These are phyloP conservation scores for Arabidopsis arenosa DNA, from an alignment of 345 rosid species.

Conservation along the genomic window DNA sequence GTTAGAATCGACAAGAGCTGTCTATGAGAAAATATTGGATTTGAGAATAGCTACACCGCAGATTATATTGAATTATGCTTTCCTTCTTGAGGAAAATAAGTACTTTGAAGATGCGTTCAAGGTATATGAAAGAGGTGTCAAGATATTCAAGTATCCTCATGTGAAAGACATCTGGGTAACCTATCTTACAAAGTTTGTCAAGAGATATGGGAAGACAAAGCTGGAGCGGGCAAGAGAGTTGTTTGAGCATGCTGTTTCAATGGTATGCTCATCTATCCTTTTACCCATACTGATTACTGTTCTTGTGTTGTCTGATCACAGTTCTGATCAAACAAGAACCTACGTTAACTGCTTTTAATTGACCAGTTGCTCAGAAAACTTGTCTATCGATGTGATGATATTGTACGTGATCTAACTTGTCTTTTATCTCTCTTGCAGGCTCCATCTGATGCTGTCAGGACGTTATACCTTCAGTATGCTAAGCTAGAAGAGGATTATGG, in stretches of 20 bases:
- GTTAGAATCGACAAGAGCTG: slow-evolving; percentile 87
- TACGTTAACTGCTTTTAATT: not conserved
- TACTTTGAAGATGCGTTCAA: slow-evolving; percentile 99
- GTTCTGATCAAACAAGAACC: slow-evolving; percentile 1
- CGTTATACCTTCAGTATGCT: slow-evolving; percentile 91
- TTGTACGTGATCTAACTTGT: slow-evolving; percentile 1
- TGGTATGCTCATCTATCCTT: slow-evolving; percentile 52
- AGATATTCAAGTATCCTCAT: slow-evolving; percentile 96
- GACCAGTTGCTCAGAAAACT: not conserved
- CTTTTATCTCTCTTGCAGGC: slow-evolving; percentile 55
- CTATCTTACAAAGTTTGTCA: slow-evolving; percentile 86
- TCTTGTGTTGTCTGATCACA: not conserved
- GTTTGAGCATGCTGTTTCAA: slow-evolving; percentile 91
- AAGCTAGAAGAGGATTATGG: slow-evolving; percentile 97
- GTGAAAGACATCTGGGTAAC: slow-evolving; percentile 97
- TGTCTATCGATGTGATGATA: slow-evolving; percentile 4
- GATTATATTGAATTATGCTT: slow-evolving; percentile 85
- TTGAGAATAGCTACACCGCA: slow-evolving; percentile 97
- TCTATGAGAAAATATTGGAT: slow-evolving; percentile 92
- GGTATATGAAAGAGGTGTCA: slow-evolving; percentile 97
- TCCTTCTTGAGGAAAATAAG: slow-evolving; percentile 86
- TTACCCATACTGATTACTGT: not conserved
- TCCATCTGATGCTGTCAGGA: slow-evolving; percentile 89
- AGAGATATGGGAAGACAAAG: slow-evolving; percentile 87
- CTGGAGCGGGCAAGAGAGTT: slow-evolving; percentile 94